Base-by-base conservation (phyloP, 805 yeast species). In the Candida chauliodis region DNA sequence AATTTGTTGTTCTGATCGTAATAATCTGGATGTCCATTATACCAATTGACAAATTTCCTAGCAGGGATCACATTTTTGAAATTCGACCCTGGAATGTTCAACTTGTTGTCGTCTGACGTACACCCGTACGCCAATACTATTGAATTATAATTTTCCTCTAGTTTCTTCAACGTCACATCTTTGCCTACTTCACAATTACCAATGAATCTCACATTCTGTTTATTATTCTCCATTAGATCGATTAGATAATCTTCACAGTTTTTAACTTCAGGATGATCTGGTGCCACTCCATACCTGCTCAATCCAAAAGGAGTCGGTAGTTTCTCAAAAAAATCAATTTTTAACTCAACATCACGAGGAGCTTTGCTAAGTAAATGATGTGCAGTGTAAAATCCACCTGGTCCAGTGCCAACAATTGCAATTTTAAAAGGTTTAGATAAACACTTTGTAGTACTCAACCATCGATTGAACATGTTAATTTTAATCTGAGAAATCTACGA, bases 231-330 rank as follows among this genome's bases (percentile, higher is more conserved):
- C 68, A 67, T 62, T 25, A 66, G 42, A 30, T 81, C 79, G 8
- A 71, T 73, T 54, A 93, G 83, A 37, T 89, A 80, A 14, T 84
- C 84, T 56, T 81, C 67, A 50, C 93, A 84, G 43, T 80, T 80
- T 57, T 90, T 91, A 22, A 93, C 98, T 52, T 93, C 98, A 0
- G 96, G 96, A 60, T 93, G 97, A 61, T 93, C 99, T 2, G 99
- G 99, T 0, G 99, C 97, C n/a, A 93, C 98, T 1, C 99, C 99
- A 55, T 76, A 90, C 24, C 99, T 63, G 29, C 90, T 80, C 23
- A 93, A 69, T 0, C 99, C 99, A 63, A 75, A 91, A 0, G 99
- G 99, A 5, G 89, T 81, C 0, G 97, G 96, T 18, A 81, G 64
- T 45, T 78, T 73, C 53, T 93, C 99, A 66, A 80, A 89, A 59